Conservation (phyloP, 495 filamentous ascomycete species). For the Podospora pseudocomata region DNA sequence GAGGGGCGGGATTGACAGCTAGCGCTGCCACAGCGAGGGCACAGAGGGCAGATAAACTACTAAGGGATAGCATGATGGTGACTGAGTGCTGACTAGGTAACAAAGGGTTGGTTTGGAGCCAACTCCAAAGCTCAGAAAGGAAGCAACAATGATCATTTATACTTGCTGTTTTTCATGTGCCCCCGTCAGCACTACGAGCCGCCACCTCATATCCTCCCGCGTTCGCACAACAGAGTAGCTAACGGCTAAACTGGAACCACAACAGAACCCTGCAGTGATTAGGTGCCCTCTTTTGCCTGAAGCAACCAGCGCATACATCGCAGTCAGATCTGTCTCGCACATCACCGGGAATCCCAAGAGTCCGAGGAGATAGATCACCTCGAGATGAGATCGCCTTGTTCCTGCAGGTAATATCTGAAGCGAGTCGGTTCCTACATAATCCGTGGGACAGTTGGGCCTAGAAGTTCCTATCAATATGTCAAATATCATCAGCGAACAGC, state of each 20-base stretch:
- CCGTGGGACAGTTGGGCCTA: neutral
- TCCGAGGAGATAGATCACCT: neutral
- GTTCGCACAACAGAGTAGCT: neutral
- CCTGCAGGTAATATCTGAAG: neutral
- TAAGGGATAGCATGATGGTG: neutral
- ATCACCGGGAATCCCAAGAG: neutral
- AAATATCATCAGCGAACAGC: neutral
- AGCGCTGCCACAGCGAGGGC: slow-evolving; percentile 7
- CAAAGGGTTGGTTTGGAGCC: neutral
- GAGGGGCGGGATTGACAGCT: slow-evolving; percentile 15
- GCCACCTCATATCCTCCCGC: neutral
- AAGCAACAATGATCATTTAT: neutral
- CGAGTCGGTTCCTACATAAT: neutral
- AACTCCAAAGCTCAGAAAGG: neutral
- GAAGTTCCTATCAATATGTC: neutral
- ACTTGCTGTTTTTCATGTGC: neutral
- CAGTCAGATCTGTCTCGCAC: neutral
- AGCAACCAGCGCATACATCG: neutral
- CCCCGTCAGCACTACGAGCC: neutral
- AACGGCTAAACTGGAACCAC: neutral
- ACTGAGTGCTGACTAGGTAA: neutral
- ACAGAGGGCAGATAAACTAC: neutral
- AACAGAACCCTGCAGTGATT: neutral
- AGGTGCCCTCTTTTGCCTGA: neutral
- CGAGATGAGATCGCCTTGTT: neutral